Evolutionary conservation across 1,284 basidiomycete species (phyloP).

Genomic region (Cutaneotrichosporon dermatis): DNA sequence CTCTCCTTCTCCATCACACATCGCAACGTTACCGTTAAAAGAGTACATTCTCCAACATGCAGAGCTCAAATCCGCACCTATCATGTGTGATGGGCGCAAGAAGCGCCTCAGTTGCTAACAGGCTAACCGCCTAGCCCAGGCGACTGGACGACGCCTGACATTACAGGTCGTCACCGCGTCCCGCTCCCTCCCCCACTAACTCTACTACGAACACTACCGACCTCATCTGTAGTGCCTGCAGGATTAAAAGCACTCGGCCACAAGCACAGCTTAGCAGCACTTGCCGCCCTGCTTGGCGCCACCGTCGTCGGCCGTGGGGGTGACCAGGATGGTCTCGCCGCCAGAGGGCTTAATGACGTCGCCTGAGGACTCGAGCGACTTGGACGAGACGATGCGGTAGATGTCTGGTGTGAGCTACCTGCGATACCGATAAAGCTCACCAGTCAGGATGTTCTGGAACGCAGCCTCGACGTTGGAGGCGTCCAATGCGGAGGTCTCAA

Average conservation of each 20-base stretch:
- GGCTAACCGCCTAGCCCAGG: neutral
- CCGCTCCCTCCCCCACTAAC: neutral
- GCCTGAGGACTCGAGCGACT: conserved; percentile 74
- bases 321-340: conserved; percentile 71
- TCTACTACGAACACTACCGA: neutral
- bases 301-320: conserved; percentile 53
- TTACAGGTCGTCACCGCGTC: conserved; percentile 19
- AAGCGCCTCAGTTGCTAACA: conserved; percentile 8
- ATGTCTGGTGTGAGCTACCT: conserved; percentile 60
- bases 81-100: conserved; percentile 11
- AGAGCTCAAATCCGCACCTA: conserved; percentile 13
- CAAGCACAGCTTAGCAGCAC: conserved; percentile 40
- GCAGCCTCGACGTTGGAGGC: conserved; percentile 95
- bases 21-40: conserved; percentile 2
- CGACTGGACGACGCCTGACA: conserved; percentile 5
- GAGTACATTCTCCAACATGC: conserved; percentile 18
- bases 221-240: too few relatives aligned
- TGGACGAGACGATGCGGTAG: conserved; percentile 89
- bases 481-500: conserved; percentile 99
- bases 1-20: too few relatives aligned
- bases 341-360: conserved; percentile 64
- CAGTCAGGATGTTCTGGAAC: conserved; percentile 95
- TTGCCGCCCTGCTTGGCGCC: conserved; percentile 47
- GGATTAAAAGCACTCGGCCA: too few relatives aligned
- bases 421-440: conserved; percentile 51